Base-by-base conservation (phyloP, 306 rosid species). In the Nissolia schottii region DNA sequence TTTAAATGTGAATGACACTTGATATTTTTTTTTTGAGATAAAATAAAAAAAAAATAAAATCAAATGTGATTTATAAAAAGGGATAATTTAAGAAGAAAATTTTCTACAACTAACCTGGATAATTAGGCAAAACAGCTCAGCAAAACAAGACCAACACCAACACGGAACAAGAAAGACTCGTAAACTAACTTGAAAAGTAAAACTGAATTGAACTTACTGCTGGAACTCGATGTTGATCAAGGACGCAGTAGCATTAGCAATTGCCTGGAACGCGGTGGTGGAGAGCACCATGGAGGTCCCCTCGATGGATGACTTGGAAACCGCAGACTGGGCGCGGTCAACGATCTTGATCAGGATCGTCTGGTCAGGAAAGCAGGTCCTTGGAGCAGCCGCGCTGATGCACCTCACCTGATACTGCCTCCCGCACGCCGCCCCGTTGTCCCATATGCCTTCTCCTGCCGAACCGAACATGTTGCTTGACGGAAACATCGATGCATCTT, bases 351-450 rank as follows among this genome's bases (percentile, higher is more conserved):
- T 80, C 71, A 66, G 84, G 71, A 93, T 80, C 22, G 62, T 71
- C 62, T 79, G 70, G n/a, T 76, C 96, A 0, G 81, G 84, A 73
- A 80, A 43, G 77, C 96, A 90, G 1, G 90, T 60, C 32, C 63
- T 57, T 0, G 85, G 88, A 2, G 54, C 76, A 0, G 76, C 73
- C 0, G 89, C 91, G 23, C 98, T 87, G 11, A 88, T 74, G 75
- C 98, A 93, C 25, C 93, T 75, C 73, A 90, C 96, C 73, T 64
- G 32, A 57, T 90, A 93, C 24, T 67, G 69, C 58, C 96, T 85
- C 28, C 96, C 98, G 20, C 98, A 90, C 0, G 98, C 89, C 0
- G 98, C 96, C 0, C 98, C 98, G 28, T 90, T 93, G 77, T 93
- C 96, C 98, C 96, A 93, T 60, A 88, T 79, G 3, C 91, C 96